Evolutionary conservation across 2,329 filamentous ascomycete species (phyloP), one percentile per base, ranked within the genome.

Genomic region (Trichoderma gracile): DNA sequence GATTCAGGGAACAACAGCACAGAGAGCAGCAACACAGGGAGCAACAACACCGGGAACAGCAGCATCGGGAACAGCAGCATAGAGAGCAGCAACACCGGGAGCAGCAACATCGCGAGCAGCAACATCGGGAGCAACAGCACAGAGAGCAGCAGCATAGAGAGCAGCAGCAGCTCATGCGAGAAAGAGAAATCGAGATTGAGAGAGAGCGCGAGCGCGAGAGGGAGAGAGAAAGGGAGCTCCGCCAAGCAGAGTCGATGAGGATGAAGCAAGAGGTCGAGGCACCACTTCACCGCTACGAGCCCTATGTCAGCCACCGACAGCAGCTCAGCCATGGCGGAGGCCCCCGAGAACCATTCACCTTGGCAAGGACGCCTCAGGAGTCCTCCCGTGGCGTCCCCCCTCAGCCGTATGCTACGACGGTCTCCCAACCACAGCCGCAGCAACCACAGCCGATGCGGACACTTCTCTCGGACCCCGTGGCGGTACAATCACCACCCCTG

Each of bases 231-330:
- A 70, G 70, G 33, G 74, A 75, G 33, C 57, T 74, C 19, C 73
- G 72, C 4, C 73, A 73, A 40, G 61, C 68, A 6, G 73, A 76
- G 52, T 66, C 74, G n/a, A 64, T 76, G 64, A 71, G 73, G 15
- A 70, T 84, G 54, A 84, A 85, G 71, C 81, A 84, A 67, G 83
- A 85, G 68, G 78, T 78, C 3, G 82, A 84, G 53, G 68, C 78
- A 50, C 71, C 72, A n/a, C 68, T 71, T 14, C 76, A 77, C 63
- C 80, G 78, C 43, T 81, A 79, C 65, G 82, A 85, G 45, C 73
- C 76, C 0, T 83, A 79, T 33, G 25, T 25, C 62, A 72, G 75
- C 19, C 75, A 78, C 59, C 77, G 76, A 19, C 77, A 76, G 46
- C 74, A 77, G 54, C 72, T 75, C 46, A 78, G 80, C 27, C 76